Base-by-base conservation (phyloP, 805 yeast genomes). In the Ogataea thermomethanolica region DNA sequence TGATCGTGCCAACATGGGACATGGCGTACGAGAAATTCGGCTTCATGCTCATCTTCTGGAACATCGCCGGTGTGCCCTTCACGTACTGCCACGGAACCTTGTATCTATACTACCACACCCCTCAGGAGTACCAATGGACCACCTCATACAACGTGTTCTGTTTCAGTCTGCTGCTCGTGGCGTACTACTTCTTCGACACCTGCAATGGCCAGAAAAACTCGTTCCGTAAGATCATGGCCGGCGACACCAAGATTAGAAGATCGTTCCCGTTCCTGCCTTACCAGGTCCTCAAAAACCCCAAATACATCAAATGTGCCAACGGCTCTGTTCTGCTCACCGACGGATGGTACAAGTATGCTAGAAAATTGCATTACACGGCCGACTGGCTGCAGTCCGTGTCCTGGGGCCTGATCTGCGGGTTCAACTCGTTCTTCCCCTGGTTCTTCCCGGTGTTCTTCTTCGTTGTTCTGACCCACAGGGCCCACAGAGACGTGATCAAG, bases 21-120 rank as follows among this genome's bases (percentile, higher is more conserved):
- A 91, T 93, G 97, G 96, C 95, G 24, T 93, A 93, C 65, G 99
- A 93, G 65, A 93, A 93, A 68, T 93, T 93, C 56, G 99, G 99
- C n/a, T 93, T 93, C 73, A 90, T 93, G 98, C 77, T 93, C 51
- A 79, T 90, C 54, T 93, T 93, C 74, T 93, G 99, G 99, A 93
- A 93, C 70, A 88, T 93, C 62, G 96, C 97, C 24, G 99, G 99
- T 56, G 99, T 93, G 29, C 99, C 99, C 35, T 93, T 81, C 79
- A 91, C 98, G 30, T 93, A 93, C 70, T 88, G 97, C 66, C 96
- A 89, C 60, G 83, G 95, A 64, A 86, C 96, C 8, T 71, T 93
- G 55, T 93, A 68, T 70, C 67, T 93, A 55, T 81, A 80, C 51
- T 79, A 80, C 68, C 96, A 87, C 65, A 74, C 86, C 43, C 98